Evolutionary conservation across 331 rosid species (phyloP).

Genomic region (Arachis monticola): DNA sequence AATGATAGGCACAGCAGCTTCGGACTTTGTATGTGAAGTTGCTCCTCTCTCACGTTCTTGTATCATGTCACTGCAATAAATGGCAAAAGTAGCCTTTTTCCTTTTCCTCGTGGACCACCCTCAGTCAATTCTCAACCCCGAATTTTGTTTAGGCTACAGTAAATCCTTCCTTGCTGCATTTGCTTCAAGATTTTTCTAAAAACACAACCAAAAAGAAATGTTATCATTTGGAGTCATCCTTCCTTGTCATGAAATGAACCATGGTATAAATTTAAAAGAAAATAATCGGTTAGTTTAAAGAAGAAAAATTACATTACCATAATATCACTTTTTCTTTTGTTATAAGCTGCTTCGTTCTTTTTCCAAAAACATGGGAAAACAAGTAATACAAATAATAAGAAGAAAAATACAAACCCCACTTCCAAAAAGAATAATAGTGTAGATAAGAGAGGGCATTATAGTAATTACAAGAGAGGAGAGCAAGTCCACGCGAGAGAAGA

Average conservation of each 20-base stretch:
- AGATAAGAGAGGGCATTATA: background rate
- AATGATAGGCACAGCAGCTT: slow-evolving; percentile 4
- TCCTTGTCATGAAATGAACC: too few relatives aligned
- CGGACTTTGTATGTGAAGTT: slow-evolving; percentile 6
- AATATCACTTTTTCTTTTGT: too few relatives aligned
- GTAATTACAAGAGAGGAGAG: background rate
- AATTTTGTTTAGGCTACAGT: background rate
- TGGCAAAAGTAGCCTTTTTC: slow-evolving; percentile 69
- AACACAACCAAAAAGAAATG: background rate
- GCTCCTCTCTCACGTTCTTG: slow-evolving; percentile 22
- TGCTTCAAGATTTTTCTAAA: background rate
- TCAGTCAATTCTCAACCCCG: slow-evolving; percentile 25
- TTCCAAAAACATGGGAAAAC: too few relatives aligned
- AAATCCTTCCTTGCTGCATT: background rate
- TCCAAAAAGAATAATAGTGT: background rate
- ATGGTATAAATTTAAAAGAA: too few relatives aligned
- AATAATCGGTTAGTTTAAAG: too few relatives aligned
- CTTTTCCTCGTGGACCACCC: slow-evolving; percentile 51
- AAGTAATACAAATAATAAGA: background rate
- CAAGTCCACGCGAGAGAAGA: background rate
- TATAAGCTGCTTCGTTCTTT: too few relatives aligned
- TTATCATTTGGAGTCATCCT: too few relatives aligned
- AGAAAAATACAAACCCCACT: background rate
- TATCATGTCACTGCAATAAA: slow-evolving; percentile 49
- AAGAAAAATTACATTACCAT: too few relatives aligned